Evolutionary conservation across 2,329 filamentous ascomycete species (phyloP).

Genomic region (Aureobasidium subglaciale): DNA sequence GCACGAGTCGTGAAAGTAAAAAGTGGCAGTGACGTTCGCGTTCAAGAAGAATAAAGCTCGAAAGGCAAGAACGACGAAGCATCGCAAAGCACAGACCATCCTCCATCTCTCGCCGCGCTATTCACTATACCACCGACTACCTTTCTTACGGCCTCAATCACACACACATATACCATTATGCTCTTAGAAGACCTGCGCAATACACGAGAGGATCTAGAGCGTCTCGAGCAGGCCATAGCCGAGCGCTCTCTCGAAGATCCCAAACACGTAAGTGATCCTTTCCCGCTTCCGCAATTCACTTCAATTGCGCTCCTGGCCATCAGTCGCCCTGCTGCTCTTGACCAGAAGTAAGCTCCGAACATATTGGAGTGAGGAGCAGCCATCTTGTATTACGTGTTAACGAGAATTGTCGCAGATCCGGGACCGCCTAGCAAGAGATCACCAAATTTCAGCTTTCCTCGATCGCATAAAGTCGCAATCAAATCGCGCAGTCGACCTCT

Average conservation of each 20-base stretch:
- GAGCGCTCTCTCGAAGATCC: conserved; percentile 86
- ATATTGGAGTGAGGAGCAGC: no score
- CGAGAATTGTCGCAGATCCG: conserved; percentile 60
- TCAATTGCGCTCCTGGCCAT: not conserved
- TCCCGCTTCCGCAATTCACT: not conserved
- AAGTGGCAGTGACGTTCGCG: not conserved
- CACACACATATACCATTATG: conserved; percentile 41
- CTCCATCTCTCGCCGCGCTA: conserved; percentile 7
- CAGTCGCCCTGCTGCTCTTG: conserved; percentile 43
- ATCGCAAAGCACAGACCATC: conserved; percentile 1
- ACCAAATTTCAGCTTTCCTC: conserved; percentile 82
- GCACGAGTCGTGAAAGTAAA: not conserved
- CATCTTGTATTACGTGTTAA: no score
- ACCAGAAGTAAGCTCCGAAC: not conserved
- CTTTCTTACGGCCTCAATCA: not conserved
- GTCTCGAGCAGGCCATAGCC: conserved; percentile 86
- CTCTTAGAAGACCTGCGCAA: conserved; percentile 88
- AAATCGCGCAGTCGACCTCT: conserved; percentile 69
- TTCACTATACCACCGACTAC: not conserved
- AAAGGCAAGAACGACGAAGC: conserved; percentile 1
- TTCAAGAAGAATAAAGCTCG: conserved; percentile 9
- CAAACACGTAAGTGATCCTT: conserved; percentile 46
- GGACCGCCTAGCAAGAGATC: conserved; percentile 81
- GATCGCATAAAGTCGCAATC: conserved; percentile 84
- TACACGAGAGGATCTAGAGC: conserved; percentile 92